phyloP scores from a whole-genome alignment of 2,329 filamentous ascomycete genomes.

The Penicillium fuscoglaucum region DNA sequence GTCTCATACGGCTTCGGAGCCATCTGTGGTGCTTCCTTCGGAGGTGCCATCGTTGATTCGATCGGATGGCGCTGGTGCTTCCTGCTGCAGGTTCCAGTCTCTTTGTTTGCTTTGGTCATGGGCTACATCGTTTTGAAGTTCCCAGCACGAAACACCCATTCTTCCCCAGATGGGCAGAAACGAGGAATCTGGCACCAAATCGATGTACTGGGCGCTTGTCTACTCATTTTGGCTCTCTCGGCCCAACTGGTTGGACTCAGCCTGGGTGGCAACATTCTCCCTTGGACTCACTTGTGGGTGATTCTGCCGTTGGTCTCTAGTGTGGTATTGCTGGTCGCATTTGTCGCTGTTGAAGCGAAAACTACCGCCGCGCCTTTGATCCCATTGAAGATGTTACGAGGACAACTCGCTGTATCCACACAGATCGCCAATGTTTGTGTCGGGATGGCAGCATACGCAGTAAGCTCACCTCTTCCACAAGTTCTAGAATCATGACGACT shows the following conservation, averaged over 20 bases:
- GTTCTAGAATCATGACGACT: neutral
- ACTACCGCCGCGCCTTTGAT: slow-evolving; percentile 49
- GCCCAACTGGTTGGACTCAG: slow-evolving; percentile 52
- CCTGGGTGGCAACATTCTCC: slow-evolving; percentile 48
- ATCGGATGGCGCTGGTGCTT: slow-evolving; percentile 56
- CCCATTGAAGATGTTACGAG: slow-evolving; percentile 54
- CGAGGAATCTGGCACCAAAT: slow-evolving; percentile 54
- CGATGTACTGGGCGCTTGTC: slow-evolving; percentile 58
- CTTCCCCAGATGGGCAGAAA: neutral
- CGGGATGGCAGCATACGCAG: slow-evolving; percentile 63
- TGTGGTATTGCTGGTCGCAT: slow-evolving; percentile 38
- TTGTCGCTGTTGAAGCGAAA: slow-evolving; percentile 43
- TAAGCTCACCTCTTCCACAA: slow-evolving; percentile 38
- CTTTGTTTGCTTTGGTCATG: slow-evolving; percentile 54
- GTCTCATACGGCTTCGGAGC: slow-evolving; percentile 62
- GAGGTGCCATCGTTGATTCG: slow-evolving; percentile 46
- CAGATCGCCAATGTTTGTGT: slow-evolving; percentile 62
- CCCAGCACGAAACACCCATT: slow-evolving; percentile 27
- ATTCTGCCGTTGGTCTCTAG: slow-evolving; percentile 42
- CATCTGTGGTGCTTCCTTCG: slow-evolving; percentile 54
- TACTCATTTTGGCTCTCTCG: slow-evolving; percentile 61
- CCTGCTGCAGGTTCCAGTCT: slow-evolving; percentile 62
- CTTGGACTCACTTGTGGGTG: slow-evolving; percentile 47
- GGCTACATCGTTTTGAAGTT: slow-evolving; percentile 57
- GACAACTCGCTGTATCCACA: slow-evolving; percentile 55